Evolutionary conservation across 176 grass and related monocot genomes (phyloP).

Genomic region (Carex littledalei): DNA sequence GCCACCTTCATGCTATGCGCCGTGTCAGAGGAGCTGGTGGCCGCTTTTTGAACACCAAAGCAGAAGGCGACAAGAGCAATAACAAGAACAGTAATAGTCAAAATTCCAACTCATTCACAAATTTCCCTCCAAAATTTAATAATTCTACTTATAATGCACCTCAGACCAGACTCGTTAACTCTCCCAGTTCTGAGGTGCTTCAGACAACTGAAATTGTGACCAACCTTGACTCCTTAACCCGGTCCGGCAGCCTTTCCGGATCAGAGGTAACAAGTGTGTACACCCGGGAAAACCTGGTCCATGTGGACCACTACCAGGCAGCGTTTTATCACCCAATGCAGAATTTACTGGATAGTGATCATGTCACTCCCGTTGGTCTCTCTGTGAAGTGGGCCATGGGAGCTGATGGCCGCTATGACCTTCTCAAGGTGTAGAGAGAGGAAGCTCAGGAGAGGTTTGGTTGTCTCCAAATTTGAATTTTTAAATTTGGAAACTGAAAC

Average conservation of each 20-base stretch:
- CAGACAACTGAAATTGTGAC: slow-evolving; percentile 45
- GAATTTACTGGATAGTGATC: slow-evolving; percentile 53
- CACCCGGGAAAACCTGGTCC: slow-evolving; percentile 26
- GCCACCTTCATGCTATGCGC: slow-evolving; percentile 86
- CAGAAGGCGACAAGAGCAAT: slow-evolving; percentile 15
- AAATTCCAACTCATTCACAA: background rate
- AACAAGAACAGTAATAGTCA: slow-evolving; percentile 10
- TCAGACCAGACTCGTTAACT: slow-evolving; percentile 9
- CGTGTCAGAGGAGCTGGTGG: slow-evolving; percentile 67
- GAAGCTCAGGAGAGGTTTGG: slow-evolving; percentile 12
- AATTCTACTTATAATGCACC: background rate
- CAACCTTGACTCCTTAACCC: slow-evolving; percentile 42
- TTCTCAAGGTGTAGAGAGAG: slow-evolving; percentile 66
- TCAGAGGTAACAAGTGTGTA: slow-evolving; percentile 74
- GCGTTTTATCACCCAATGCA: slow-evolving; percentile 62
- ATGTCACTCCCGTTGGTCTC: slow-evolving; percentile 7
- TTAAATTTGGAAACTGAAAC: background rate
- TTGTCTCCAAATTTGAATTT: slow-evolving; percentile 7
- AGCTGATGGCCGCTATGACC: slow-evolving; percentile 56
- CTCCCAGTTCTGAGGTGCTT: slow-evolving; percentile 51
- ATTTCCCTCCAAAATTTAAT: background rate
- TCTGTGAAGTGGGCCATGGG: slow-evolving; percentile 57
- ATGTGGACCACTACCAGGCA: slow-evolving; percentile 46
- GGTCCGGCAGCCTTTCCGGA: slow-evolving; percentile 42
- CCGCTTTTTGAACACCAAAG: slow-evolving; percentile 92